Evolutionary conservation across 2,329 filamentous ascomycete species (phyloP).

Genomic region (Ceratocystis eucalypticola): DNA sequence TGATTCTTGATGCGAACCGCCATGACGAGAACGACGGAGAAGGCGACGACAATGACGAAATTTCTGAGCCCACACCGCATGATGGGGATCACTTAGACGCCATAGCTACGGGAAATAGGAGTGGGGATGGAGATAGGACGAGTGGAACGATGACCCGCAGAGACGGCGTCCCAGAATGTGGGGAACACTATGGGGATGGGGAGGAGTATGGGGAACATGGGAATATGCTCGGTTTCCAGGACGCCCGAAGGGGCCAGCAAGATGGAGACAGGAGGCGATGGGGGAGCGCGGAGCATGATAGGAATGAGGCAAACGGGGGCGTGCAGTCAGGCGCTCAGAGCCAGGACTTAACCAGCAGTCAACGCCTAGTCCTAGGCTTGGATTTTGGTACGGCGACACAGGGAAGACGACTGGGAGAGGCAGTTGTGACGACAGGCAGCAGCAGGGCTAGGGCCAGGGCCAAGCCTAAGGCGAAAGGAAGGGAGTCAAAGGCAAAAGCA

Average conservation of each 20-base stretch:
- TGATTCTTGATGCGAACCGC: slow-evolving; percentile 38
- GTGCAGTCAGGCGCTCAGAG: neutral
- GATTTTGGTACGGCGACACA: slow-evolving; percentile 6
- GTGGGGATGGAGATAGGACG: neutral
- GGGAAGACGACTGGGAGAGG: neutral
- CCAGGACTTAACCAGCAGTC: slow-evolving; percentile 5
- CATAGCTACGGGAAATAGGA: neutral
- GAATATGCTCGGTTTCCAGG: neutral
- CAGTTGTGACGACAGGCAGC: slow-evolving; percentile 2
- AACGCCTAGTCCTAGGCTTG: slow-evolving; percentile 13
- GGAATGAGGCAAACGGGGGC: slow-evolving; percentile 8
- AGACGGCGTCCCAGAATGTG: neutral
- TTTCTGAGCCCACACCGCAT: neutral
- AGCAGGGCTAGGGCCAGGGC: slow-evolving; percentile 5
- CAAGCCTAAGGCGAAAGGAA: neutral
- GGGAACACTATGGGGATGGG: neutral
- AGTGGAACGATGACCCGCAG: neutral
- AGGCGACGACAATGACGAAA: slow-evolving; percentile 19
- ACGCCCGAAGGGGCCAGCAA: neutral
- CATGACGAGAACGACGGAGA: slow-evolving; percentile 23
- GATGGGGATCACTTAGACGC: neutral
- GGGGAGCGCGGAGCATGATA: neutral
- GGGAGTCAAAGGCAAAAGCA: neutral
- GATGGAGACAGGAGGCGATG: neutral
- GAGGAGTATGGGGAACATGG: neutral